Percentiles rank a stretch among this genome's conserved stretches.
Conservation (phyloP, 2,329 filamentous ascomycete genomes). For the Colletotrichum euphorbiae region DNA sequence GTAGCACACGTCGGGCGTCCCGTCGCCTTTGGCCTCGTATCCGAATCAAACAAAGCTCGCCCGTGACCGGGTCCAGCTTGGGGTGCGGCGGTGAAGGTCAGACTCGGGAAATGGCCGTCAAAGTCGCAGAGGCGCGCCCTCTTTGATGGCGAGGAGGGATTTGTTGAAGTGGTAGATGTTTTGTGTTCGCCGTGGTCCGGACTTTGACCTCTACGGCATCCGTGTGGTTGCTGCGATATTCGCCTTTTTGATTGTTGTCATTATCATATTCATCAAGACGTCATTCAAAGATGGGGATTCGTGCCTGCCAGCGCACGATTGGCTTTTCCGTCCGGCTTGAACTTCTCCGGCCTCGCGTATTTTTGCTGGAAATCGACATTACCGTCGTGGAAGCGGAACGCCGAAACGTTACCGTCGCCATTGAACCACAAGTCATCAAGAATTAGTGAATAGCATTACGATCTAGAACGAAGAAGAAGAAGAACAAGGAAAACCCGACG, state of each 20-base stretch:
- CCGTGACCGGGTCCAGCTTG: conserved; percentile 54
- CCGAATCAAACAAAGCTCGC: conserved; percentile 55
- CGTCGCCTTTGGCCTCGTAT: conserved; percentile 55
- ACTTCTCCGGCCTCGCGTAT: conserved; percentile 56
- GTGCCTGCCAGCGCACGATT: conserved; percentile 42
- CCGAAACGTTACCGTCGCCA: conserved; percentile 54
- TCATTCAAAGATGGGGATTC: too few species aligned
- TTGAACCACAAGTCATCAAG: conserved; percentile 49
- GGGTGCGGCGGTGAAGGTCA: conserved; percentile 58
- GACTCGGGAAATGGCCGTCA: conserved; percentile 52
- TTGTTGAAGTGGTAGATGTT: conserved; percentile 63
- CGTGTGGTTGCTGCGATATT: conserved; percentile 55
- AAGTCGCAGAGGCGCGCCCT: conserved; percentile 57
- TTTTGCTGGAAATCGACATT: conserved; percentile 49
- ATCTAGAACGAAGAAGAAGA: background rate
- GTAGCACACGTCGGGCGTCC: conserved; percentile 52
- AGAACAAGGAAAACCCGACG: background rate
- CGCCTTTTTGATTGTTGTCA: conserved; percentile 47
- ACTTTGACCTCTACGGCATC: conserved; percentile 48
- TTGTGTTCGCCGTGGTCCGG: conserved; percentile 60
- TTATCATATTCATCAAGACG: background rate
- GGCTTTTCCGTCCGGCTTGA: conserved; percentile 51
- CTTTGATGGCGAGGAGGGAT: conserved; percentile 61
- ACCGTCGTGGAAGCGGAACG: conserved; percentile 51
- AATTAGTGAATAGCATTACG: conserved; percentile 16